phyloP scores from a whole-genome alignment of 2,329 filamentous ascomycete species.

The Fusarium pseudonygamai region DNA sequence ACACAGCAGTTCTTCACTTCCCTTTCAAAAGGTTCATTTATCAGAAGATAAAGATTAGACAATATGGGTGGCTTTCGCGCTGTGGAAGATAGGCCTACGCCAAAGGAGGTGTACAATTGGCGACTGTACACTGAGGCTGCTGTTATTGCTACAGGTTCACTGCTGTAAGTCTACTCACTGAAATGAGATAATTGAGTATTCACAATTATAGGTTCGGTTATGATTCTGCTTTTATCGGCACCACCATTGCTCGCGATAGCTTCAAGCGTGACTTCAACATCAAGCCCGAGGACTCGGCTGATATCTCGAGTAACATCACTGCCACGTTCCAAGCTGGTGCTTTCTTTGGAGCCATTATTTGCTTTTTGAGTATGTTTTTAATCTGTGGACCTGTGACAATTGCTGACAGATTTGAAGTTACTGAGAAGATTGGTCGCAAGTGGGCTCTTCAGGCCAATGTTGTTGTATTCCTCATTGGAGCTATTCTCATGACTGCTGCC shows the following conservation, averaged over 20 bases:
- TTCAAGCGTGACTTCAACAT: constrained; percentile 57
- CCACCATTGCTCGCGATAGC: constrained; percentile 59
- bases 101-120: constrained; percentile 65
- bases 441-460: constrained; percentile 59
- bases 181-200: background rate
- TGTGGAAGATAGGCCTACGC: constrained; percentile 64
- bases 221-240: constrained; percentile 64
- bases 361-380: constrained; percentile 48
- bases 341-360: constrained; percentile 62
- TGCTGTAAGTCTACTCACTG: constrained; percentile 46
- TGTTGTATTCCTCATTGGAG: constrained; percentile 55
- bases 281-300: constrained; percentile 40
- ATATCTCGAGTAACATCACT: constrained; percentile 56
- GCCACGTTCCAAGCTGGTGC: constrained; percentile 60
- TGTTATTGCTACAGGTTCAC: constrained; percentile 59
- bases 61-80: constrained; percentile 54
- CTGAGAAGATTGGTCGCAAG: constrained; percentile 60
- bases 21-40: background rate
- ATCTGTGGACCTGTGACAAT: too few species aligned
- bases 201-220: constrained; percentile 56
- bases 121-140: constrained; percentile 58
- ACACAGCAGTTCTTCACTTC: background rate
- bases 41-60: background rate
- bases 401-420: constrained; percentile 42
- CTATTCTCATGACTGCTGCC: constrained; percentile 54